A percentile compares a stretch with the other conserved stretches of the same genome.
Conservation (phyloP, 2,329 filamentous ascomycete species). For the Hymenoscyphus salicellus region DNA sequence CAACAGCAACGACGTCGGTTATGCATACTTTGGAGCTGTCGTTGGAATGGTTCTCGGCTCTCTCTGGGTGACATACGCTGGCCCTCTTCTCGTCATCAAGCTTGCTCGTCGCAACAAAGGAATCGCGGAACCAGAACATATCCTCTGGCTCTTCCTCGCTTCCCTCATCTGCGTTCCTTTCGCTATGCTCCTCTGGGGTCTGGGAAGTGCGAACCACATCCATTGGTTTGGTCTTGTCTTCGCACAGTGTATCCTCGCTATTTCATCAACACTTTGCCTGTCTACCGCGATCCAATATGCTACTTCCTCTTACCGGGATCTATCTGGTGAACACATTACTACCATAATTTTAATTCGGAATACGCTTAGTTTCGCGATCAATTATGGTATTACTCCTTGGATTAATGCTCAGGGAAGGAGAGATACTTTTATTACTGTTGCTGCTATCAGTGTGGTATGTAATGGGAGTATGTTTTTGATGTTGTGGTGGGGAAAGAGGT, state of each 20-base stretch:
- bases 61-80: constrained; percentile 22
- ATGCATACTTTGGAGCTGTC: constrained; percentile 33
- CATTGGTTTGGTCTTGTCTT: constrained; percentile 46
- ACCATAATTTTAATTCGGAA: constrained; percentile 48
- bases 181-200: constrained; percentile 47
- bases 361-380: constrained; percentile 48
- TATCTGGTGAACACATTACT: constrained; percentile 47
- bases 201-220: constrained; percentile 45
- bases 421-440: constrained; percentile 43
- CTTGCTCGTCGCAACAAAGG: constrained; percentile 43
- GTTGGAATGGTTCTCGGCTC: constrained; percentile 30
- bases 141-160: constrained; percentile 33
- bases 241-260: constrained; percentile 44
- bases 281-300: constrained; percentile 45
- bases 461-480: constrained; percentile 26
- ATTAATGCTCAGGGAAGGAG: constrained; percentile 40
- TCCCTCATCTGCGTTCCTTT: constrained; percentile 42
- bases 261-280: constrained; percentile 38
- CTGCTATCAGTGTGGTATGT: constrained; percentile 29
- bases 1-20: constrained; percentile 33
- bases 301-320: constrained; percentile 46
- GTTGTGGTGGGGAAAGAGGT: constrained; percentile 22
- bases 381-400: constrained; percentile 50
- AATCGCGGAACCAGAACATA: constrained; percentile 34
- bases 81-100: constrained; percentile 23